Evolutionary conservation across 257 asterid species (phyloP).

Genomic region (Solanum tarapatanum): DNA sequence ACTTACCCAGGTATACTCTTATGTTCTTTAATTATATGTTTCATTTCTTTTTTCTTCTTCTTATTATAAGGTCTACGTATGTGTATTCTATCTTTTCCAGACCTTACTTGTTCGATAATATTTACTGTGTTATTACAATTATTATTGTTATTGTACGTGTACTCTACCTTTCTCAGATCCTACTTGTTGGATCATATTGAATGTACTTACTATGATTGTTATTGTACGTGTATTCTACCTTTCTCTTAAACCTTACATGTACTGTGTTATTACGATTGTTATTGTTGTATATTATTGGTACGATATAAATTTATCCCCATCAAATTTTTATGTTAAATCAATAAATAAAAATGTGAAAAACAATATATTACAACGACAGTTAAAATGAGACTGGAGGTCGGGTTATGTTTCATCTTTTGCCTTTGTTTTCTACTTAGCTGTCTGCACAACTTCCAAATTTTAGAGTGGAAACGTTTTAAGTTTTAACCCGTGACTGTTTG

Average conservation of each 20-base stretch:
- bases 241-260: too few species aligned
- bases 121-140: too few species aligned
- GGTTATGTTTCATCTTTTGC: background rate
- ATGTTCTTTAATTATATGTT: background rate
- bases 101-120: too few species aligned
- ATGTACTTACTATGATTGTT: background rate
- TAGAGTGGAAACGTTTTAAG: background rate
- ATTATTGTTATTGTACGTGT: background rate
- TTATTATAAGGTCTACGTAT: fast-evolving
- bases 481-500: background rate
- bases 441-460: background rate
- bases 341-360: too few species aligned
- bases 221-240: background rate
- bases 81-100: background rate
- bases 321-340: too few species aligned
- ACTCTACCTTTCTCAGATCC: background rate
- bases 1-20: constrained; percentile 13
- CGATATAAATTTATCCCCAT: background rate
- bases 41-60: background rate
- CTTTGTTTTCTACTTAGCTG: background rate
- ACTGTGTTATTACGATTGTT: background rate
- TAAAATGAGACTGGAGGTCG: background rate
- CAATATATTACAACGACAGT: background rate
- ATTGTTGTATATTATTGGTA: background rate
- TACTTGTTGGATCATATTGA: background rate